These are phyloP conservation scores for Strobilomyces dryophilus DNA, from an alignment of 768 basidiomycete species.

Conservation along the genomic window DNA sequence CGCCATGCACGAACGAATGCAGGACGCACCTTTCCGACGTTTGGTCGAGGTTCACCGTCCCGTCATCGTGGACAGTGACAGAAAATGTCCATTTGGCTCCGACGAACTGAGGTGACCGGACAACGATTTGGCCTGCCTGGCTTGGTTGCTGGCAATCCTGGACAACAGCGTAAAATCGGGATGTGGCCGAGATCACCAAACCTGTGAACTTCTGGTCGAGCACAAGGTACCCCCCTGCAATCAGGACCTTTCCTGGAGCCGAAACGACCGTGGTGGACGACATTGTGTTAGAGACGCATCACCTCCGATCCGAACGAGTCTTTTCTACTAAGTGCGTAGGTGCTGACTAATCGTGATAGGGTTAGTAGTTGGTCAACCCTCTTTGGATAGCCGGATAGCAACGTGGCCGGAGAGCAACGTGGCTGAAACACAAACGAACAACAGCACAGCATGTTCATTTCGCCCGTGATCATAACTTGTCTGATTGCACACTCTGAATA, in stretches of 20 bases:
- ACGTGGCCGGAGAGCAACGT: too few species aligned
- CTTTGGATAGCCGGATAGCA: too few species aligned
- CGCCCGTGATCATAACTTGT: too few species aligned
- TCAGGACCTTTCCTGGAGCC: conserved; percentile 90
- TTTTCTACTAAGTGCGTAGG: not conserved
- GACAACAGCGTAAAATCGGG: conserved; percentile 87
- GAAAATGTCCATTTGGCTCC: conserved; percentile 73
- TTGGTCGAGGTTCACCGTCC: conserved; percentile 21
- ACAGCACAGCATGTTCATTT: too few species aligned
- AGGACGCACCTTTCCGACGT: conserved; percentile 20
- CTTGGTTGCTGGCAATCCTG: conserved; percentile 28
- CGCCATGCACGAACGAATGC: not conserved
- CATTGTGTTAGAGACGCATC: conserved; percentile 31
- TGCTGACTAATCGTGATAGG: conserved; percentile 25
- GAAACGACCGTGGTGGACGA: conserved; percentile 68
- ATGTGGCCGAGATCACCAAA: conserved; percentile 86
- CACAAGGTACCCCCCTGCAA: conserved; percentile 96
- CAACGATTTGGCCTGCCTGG: conserved; percentile 49
- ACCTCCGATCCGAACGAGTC: not conserved
- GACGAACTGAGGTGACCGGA: conserved; percentile 90
- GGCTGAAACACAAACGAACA: too few species aligned
- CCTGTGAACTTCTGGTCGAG: conserved; percentile 86
- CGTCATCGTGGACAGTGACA: conserved; percentile 38
- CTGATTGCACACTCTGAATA: conserved; percentile 5
- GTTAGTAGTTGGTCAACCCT: not conserved